Evolutionary conservation across 768 basidiomycete species (phyloP).

Genomic region (Tricholoma matsutake): DNA sequence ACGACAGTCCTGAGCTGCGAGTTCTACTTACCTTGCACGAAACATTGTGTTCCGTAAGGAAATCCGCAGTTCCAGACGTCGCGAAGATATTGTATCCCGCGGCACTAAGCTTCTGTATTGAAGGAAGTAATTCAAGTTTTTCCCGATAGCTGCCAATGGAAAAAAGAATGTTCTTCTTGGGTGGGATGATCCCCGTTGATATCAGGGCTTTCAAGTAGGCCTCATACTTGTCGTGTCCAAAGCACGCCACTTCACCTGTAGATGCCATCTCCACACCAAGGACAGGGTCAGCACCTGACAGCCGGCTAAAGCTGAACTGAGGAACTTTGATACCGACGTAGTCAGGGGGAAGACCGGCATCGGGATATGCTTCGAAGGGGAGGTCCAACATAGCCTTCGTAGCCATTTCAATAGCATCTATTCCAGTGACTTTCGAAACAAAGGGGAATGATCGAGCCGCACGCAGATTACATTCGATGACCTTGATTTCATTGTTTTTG

Average conservation of each 20-base stretch:
- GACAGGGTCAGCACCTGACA: conserved; percentile 96
- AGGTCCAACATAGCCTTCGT: conserved; percentile 97
- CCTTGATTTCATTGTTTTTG: conserved; percentile 99
- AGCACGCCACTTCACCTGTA: conserved; percentile 98
- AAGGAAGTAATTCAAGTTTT: conserved; percentile 94
- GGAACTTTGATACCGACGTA: conserved; percentile 99
- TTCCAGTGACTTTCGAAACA: conserved; percentile 96
- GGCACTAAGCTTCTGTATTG: conserved; percentile 90
- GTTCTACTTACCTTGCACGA: conserved; percentile 75
- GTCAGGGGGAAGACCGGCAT: conserved; percentile 79
- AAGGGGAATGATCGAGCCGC: conserved; percentile 98
- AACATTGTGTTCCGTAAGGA: conserved; percentile 94
- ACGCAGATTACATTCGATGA: conserved; percentile 98
- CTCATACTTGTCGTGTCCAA: conserved; percentile 96
- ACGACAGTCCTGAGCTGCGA: not conserved
- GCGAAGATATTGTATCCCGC: conserved; percentile 97
- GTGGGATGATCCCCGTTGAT: conserved; percentile 90
- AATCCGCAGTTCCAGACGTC: conserved; percentile 95
- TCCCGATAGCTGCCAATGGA: conserved; percentile 97
- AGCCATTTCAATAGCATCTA: conserved; percentile 98
- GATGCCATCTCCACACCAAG: conserved; percentile 99
- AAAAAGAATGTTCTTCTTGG: conserved; percentile 97
- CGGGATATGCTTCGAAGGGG: conserved; percentile 88
- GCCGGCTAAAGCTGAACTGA: conserved; percentile 97
- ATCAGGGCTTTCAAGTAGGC: conserved; percentile 97